Evolutionary conservation across 2,329 filamentous ascomycete species (phyloP).

Genomic region (Apiospora rasikravindrae): DNA sequence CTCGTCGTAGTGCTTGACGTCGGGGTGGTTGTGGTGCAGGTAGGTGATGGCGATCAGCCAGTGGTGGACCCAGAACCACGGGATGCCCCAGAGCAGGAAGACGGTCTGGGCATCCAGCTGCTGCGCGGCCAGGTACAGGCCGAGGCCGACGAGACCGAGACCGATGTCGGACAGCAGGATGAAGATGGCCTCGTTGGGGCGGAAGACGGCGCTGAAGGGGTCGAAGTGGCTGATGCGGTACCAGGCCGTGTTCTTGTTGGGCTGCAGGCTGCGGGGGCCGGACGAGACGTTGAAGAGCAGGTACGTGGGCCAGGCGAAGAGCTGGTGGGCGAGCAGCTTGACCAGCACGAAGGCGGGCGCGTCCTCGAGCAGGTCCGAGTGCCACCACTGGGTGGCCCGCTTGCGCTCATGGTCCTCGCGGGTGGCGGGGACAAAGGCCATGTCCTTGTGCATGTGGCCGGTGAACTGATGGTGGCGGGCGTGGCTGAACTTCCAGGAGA

Average conservation of each 20-base stretch:
- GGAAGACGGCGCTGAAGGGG: constrained; percentile 66
- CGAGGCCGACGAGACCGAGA: constrained; percentile 54
- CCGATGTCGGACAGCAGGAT: constrained; percentile 67
- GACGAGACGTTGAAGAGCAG: constrained; percentile 63
- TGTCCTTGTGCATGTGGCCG: constrained; percentile 71
- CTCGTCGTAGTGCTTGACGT: constrained; percentile 62
- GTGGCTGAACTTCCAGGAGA: constrained; percentile 75
- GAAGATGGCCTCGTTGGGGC: constrained; percentile 58
- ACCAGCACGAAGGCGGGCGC: constrained; percentile 61
- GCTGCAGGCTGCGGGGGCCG: constrained; percentile 55
- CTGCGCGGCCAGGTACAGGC: constrained; percentile 57
- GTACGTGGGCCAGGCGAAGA: constrained; percentile 69
- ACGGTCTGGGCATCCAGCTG: constrained; percentile 59
- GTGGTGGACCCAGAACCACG: constrained; percentile 74
- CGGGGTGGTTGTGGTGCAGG: constrained; percentile 71
- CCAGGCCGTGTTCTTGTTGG: constrained; percentile 48
- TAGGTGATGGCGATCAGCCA: constrained; percentile 78
- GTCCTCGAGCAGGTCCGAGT: constrained; percentile 65
- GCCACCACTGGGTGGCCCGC: constrained; percentile 29
- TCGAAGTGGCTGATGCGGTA: constrained; percentile 63
- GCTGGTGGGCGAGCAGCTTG: constrained; percentile 64
- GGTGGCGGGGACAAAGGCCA: constrained; percentile 64
- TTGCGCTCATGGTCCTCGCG: constrained; percentile 42
- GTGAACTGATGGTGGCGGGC: constrained; percentile 72
- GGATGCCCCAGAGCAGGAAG: constrained; percentile 64